Evolutionary conservation across 345 rosid species (phyloP).

Genomic region (Mercurialis annua): DNA sequence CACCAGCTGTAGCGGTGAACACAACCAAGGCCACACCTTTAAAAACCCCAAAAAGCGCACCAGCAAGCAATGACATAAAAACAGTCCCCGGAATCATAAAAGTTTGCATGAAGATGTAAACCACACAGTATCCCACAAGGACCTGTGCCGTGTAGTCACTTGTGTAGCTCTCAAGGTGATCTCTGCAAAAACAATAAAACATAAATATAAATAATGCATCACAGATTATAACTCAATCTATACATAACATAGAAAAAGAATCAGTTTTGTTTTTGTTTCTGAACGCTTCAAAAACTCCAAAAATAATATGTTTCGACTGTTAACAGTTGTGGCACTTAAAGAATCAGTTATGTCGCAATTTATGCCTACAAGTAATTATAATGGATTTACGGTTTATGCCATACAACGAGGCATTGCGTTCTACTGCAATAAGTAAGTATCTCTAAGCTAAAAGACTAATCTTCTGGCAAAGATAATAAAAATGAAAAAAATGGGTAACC

Average conservation of each 20-base stretch:
- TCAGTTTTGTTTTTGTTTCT: too few species aligned
- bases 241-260: not conserved
- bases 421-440: not conserved
- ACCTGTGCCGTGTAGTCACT: constrained; percentile 86
- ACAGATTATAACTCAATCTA: not conserved
- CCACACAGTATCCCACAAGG: constrained; percentile 70
- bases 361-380: too few species aligned
- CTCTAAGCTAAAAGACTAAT: not conserved
- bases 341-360: too few species aligned
- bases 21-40: constrained; percentile 89
- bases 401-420: not conserved
- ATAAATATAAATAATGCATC: not conserved
- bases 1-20: constrained; percentile 88
- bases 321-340: too few species aligned
- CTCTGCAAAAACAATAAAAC: constrained; percentile 53
- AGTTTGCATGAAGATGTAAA: constrained; percentile 91
- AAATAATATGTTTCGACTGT: too few species aligned
- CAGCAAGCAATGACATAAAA: constrained; percentile 95
- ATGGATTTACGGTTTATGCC: too few species aligned
- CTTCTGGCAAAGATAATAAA: not conserved
- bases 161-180: constrained; percentile 79
- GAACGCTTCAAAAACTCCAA: too few species aligned
- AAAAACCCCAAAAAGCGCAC: constrained; percentile 79
- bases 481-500: not conserved
- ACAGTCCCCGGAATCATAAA: constrained; percentile 94